Evolutionary conservation across 2,329 filamentous ascomycete species (phyloP).

Genomic region (Zasmidium cellare): DNA sequence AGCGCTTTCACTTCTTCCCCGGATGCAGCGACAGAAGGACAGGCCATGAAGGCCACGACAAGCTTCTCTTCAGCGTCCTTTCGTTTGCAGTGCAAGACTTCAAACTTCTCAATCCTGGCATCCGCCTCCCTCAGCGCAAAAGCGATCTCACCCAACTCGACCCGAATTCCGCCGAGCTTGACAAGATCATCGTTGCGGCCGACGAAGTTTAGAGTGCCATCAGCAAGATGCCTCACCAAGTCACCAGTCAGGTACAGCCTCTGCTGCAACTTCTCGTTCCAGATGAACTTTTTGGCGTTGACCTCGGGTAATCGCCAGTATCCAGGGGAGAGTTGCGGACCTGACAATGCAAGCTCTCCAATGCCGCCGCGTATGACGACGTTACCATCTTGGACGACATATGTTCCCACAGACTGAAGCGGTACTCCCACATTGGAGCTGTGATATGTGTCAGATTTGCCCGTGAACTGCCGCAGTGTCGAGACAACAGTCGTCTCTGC

Average conservation of each 20-base stretch:
- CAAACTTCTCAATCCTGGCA: conserved; percentile 10
- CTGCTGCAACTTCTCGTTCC: conserved; percentile 52
- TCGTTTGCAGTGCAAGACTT: conserved; percentile 11
- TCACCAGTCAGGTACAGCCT: conserved; percentile 21
- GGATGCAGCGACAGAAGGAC: conserved; percentile 4
- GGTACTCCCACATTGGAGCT: conserved; percentile 17
- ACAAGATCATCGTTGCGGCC: conserved; percentile 21
- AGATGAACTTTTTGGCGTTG: conserved; percentile 34
- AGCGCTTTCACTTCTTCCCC: not conserved
- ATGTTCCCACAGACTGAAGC: conserved; percentile 12
- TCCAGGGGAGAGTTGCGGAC: conserved; percentile 33
- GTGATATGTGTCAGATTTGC: conserved; percentile 10
- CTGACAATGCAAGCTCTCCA: conserved; percentile 34
- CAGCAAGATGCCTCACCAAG: conserved; percentile 17
- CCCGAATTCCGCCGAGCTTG: conserved; percentile 19
- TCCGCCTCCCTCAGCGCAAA: conserved; percentile 16
- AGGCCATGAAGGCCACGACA: conserved; percentile 17
- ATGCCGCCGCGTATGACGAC: conserved; percentile 19
- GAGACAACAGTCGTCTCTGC: conserved; percentile 18
- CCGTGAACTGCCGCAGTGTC: conserved; percentile 14
- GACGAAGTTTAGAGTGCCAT: conserved; percentile 19
- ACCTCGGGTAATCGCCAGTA: conserved; percentile 35
- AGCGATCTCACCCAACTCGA: conserved; percentile 39
- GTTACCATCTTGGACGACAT: conserved; percentile 9
- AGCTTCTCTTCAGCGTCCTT: conserved; percentile 8